Conservation (phyloP, 805 yeast genomes). For the Wilhelminamyces savonicus region DNA sequence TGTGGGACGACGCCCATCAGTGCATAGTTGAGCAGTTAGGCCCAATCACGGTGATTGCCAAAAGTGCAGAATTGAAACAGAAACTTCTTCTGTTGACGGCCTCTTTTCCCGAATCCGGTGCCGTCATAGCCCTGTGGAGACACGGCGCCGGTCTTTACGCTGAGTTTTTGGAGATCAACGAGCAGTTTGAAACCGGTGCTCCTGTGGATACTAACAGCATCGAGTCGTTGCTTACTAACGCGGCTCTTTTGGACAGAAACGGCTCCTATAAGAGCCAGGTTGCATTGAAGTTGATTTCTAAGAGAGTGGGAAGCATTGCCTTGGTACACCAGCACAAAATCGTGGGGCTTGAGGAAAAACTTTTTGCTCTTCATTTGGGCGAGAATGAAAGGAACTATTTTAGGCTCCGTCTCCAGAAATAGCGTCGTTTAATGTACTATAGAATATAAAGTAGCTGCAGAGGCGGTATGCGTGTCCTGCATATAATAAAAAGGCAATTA, state of each 20-base stretch:
- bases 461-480: too few relatives aligned
- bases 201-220: too few relatives aligned
- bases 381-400: conserved; percentile 40
- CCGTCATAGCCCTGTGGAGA: conserved; percentile 42
- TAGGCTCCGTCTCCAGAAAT: conserved; percentile 4
- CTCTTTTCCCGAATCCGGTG: conserved; percentile 37
- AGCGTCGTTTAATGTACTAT: too few relatives aligned
- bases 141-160: conserved; percentile 55
- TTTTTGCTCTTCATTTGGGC: conserved; percentile 36
- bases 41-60: conserved; percentile 61
- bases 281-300: conserved; percentile 50
- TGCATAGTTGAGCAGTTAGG: conserved; percentile 56
- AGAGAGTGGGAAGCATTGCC: conserved; percentile 38
- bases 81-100: conserved; percentile 34
- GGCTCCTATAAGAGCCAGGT: conserved; percentile 16
- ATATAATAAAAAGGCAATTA: too few relatives aligned
- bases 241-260: not conserved
- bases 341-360: conserved; percentile 22
- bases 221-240: too few relatives aligned
- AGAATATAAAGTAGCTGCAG: too few relatives aligned
- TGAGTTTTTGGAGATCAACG: conserved; percentile 35
- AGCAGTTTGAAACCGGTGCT: conserved; percentile 7
- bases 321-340: conserved; percentile 12
- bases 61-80: conserved; percentile 25
- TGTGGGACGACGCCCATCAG: conserved; percentile 59